A percentile compares a stretch with the other conserved stretches of the same genome.
Evolutionary conservation across 768 basidiomycete genomes (phyloP).

Genomic region (Ramaria sp.): DNA sequence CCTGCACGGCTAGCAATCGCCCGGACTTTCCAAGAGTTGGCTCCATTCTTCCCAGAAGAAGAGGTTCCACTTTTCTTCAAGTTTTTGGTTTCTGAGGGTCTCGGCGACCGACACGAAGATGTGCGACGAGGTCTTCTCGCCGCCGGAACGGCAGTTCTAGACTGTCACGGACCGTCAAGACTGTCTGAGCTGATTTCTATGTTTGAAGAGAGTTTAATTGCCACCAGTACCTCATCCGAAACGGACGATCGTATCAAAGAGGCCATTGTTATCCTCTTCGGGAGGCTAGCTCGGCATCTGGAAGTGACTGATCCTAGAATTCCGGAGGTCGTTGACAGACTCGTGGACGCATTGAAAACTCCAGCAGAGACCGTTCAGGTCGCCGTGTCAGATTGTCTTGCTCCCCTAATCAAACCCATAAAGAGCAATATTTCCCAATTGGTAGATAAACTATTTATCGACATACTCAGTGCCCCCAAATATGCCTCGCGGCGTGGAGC

Average conservation of each 20-base stretch:
- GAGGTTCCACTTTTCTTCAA: constrained; percentile 65
- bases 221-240: constrained; percentile 39
- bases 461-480: constrained; percentile 68
- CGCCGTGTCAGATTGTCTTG: constrained; percentile 91
- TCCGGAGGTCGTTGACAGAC: constrained; percentile 68
- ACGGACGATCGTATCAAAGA: constrained; percentile 85
- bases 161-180: constrained; percentile 63
- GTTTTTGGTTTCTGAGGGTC: constrained; percentile 78
- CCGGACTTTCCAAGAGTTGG: constrained; percentile 51
- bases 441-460: constrained; percentile 66
- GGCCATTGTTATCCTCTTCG: constrained; percentile 89
- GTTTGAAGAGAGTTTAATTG: constrained; percentile 67
- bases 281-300: constrained; percentile 83
- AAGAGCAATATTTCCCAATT: constrained; percentile 42
- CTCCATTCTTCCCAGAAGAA: constrained; percentile 49
- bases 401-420: constrained; percentile 72
- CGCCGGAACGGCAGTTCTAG: constrained; percentile 74
- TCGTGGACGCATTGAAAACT: constrained; percentile 84
- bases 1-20: constrained; percentile 68
- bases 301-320: constrained; percentile 67
- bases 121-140: constrained; percentile 84
- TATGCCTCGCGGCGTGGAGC: constrained; percentile 95
- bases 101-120: constrained; percentile 74
- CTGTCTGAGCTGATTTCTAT: constrained; percentile 65
- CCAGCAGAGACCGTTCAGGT: constrained; percentile 95